These are phyloP conservation scores for Apiospora phragmitis DNA, from an alignment of 2,329 filamentous ascomycete genomes.

Conservation along the genomic window DNA sequence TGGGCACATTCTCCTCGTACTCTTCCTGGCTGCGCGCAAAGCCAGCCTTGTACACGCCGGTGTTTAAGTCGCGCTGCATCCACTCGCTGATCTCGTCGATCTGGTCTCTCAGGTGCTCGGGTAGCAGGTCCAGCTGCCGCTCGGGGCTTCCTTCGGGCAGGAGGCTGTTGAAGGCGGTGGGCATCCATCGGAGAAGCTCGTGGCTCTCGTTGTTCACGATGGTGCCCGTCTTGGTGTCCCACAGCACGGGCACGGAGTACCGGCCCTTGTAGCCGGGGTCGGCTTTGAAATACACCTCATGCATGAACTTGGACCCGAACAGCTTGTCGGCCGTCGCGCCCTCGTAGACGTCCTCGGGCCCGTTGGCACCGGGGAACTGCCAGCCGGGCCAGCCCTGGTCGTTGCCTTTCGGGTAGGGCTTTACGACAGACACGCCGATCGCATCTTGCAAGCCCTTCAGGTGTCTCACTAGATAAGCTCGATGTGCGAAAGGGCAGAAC, in stretches of 20 bases:
- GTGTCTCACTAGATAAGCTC: constrained; percentile 56
- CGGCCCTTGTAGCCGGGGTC: constrained; percentile 60
- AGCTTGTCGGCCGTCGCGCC: constrained; percentile 61
- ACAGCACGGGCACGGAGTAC: constrained; percentile 62
- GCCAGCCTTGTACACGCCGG: constrained; percentile 62
- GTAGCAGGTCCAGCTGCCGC: constrained; percentile 52
- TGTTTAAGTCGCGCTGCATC: constrained; percentile 58
- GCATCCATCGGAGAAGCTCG: constrained; percentile 59
- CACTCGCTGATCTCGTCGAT: constrained; percentile 56
- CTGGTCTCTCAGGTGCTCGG: constrained; percentile 41
- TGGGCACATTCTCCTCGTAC: constrained; percentile 55
- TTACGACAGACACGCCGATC: constrained; percentile 59
- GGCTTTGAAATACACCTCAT: constrained; percentile 63
- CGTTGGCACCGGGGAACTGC: constrained; percentile 51
- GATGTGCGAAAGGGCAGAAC: constrained; percentile 67
- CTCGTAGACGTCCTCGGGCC: constrained; percentile 50
- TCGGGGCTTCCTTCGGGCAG: constrained; percentile 38
- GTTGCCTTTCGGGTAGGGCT: constrained; percentile 67
- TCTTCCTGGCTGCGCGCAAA: constrained; percentile 55
- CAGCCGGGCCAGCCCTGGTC: constrained; percentile 64
- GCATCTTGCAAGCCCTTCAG: constrained; percentile 57
- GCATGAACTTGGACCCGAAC: constrained; percentile 58
- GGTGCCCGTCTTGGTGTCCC: constrained; percentile 57
- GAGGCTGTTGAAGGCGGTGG: constrained; percentile 54
- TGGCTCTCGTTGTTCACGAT: constrained; percentile 63